phyloP scores from a whole-genome alignment of 2,329 filamentous ascomycete genomes.

The Botrytis cinerea region DNA sequence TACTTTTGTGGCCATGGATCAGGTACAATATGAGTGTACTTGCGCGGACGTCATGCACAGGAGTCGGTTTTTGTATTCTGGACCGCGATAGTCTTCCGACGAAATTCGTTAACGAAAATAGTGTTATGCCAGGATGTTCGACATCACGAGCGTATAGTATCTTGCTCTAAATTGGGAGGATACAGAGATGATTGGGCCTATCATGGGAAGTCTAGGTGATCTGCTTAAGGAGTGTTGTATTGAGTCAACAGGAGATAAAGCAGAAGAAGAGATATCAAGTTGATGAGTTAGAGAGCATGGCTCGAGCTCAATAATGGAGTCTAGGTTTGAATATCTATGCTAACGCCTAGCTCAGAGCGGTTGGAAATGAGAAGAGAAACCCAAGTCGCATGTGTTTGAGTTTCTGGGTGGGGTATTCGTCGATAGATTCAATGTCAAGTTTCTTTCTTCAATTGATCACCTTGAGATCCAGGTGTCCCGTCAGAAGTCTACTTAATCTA shows the following conservation, averaged over 20 bases:
- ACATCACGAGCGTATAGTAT: background rate
- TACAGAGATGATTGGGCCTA: background rate
- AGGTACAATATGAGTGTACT: background rate
- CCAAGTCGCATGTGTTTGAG: too few relatives aligned
- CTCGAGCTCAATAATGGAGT: background rate
- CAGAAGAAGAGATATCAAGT: too few relatives aligned
- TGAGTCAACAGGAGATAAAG: too few relatives aligned
- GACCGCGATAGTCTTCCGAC: conserved; percentile 32
- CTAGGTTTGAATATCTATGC: too few relatives aligned
- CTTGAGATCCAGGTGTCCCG: too few relatives aligned
- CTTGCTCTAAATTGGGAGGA: background rate
- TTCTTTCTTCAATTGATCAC: too few relatives aligned
- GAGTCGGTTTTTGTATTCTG: background rate
- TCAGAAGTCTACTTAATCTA: too few relatives aligned
- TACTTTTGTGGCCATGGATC: background rate
- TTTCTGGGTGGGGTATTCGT: too few relatives aligned
- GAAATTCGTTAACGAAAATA: conserved; percentile 19
- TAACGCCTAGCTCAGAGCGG: too few relatives aligned
- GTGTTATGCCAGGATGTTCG: background rate
- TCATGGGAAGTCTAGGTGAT: too few relatives aligned
- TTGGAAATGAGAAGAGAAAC: too few relatives aligned
- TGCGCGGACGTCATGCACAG: background rate
- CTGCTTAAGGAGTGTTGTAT: background rate
- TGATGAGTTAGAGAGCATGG: background rate
- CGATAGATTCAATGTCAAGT: too few relatives aligned